Evolutionary conservation across 345 rosid species (phyloP).

Genomic region (Hibiscus trionum): DNA sequence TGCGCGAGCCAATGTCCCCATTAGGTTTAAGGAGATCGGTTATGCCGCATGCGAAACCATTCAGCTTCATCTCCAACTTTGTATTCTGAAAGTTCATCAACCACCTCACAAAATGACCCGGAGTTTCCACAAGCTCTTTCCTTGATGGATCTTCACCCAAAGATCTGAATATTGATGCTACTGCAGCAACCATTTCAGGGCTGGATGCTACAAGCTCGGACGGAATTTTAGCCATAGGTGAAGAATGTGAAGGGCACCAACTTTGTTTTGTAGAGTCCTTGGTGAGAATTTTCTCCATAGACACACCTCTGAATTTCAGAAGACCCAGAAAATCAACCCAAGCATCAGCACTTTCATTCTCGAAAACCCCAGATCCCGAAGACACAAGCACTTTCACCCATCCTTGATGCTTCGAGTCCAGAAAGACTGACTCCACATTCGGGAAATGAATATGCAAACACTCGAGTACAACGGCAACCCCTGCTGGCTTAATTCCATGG

Average conservation of each 20-base stretch:
- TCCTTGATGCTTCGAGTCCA: conserved; percentile 42
- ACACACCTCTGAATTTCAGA: conserved; percentile 50
- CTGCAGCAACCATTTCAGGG: conserved; percentile 60
- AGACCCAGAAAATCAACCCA: conserved; percentile 74
- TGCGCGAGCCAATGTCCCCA: conserved; percentile 22
- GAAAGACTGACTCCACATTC: conserved; percentile 31
- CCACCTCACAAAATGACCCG: conserved; percentile 68
- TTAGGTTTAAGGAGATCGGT: conserved; percentile 23
- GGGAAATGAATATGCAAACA: conserved; percentile 81
- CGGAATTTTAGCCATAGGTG: conserved; percentile 29
- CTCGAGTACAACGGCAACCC: conserved; percentile 79
- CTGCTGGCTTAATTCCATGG: conserved; percentile 67
- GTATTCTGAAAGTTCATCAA: conserved; percentile 68
- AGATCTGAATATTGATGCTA: conserved; percentile 54
- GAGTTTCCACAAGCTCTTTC: conserved; percentile 80
- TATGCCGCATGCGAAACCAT: conserved; percentile 33
- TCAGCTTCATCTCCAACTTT: conserved; percentile 55
- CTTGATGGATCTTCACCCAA: conserved; percentile 85
- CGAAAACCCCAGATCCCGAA: conserved; percentile 79
- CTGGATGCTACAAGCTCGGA: conserved; percentile 27
- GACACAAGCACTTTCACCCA: conserved; percentile 43
- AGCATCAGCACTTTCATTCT: conserved; percentile 39
- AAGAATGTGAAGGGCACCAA: conserved; percentile 70
- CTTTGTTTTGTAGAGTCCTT: conserved; percentile 24
- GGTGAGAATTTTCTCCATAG: conserved; percentile 23